A percentile compares a stretch with the other conserved stretches of the same genome.
These are phyloP conservation scores for Beverwykella pulmonaria DNA, from an alignment of 495 filamentous ascomycete genomes.

Conservation along the genomic window DNA sequence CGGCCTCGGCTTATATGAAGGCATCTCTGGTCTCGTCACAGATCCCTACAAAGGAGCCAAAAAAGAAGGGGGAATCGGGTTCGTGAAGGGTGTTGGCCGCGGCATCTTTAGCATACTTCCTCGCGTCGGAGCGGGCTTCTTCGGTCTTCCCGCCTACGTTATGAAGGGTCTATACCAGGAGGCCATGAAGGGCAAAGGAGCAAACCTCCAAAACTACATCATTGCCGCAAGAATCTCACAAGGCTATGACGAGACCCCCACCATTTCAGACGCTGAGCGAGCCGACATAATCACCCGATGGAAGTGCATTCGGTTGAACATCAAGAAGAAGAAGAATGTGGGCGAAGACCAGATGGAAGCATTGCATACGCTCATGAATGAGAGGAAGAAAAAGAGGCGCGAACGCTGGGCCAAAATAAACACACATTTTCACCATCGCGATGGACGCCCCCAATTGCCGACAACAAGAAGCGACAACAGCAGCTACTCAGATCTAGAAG, in stretches of 20 bases:
- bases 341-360: slow-evolving; percentile 50
- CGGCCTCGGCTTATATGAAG: slow-evolving; percentile 43
- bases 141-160: slow-evolving; percentile 40
- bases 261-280: slow-evolving; percentile 55
- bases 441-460: slow-evolving; percentile 18
- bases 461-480: slow-evolving; percentile 15
- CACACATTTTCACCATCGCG: slow-evolving; percentile 7
- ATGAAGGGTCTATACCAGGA: slow-evolving; percentile 69
- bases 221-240: slow-evolving; percentile 71
- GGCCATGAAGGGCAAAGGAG: slow-evolving; percentile 64
- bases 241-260: slow-evolving; percentile 64
- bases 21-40: slow-evolving; percentile 44
- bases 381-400: slow-evolving; percentile 42
- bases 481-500: slow-evolving; percentile 19
- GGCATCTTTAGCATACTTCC: slow-evolving; percentile 42
- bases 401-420: slow-evolving; percentile 27
- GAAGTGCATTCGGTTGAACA: slow-evolving; percentile 55
- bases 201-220: slow-evolving; percentile 69
- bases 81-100: slow-evolving; percentile 47
- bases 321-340: slow-evolving; percentile 58
- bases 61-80: slow-evolving; percentile 44
- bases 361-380: slow-evolving; percentile 41
- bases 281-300: slow-evolving; percentile 61
- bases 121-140: slow-evolving; percentile 38
- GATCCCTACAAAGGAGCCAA: slow-evolving; percentile 47